phyloP scores from a whole-genome alignment of 257 asterid genomes.

The Scutellaria barbata region DNA sequence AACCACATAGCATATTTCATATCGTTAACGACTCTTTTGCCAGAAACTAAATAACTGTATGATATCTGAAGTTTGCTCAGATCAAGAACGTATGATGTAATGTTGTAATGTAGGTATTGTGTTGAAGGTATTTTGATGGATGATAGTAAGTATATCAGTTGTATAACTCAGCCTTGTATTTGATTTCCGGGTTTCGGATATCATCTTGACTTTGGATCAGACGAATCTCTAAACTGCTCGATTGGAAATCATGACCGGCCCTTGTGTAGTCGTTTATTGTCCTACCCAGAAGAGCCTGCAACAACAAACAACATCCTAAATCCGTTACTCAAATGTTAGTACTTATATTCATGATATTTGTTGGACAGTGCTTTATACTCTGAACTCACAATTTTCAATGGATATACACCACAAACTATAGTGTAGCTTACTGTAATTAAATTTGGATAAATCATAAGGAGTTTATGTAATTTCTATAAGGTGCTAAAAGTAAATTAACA shows the following conservation, averaged over 20 bases:
- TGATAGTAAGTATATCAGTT: constrained; percentile 34
- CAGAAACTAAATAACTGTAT: not conserved
- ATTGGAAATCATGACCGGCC: constrained; percentile 82
- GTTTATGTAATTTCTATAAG: too few species aligned
- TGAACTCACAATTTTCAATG: too few species aligned
- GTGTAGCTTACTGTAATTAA: too few species aligned
- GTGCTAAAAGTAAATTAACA: not conserved
- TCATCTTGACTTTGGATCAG: constrained; percentile 88
- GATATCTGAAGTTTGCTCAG: not conserved
- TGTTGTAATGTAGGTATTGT: not conserved
- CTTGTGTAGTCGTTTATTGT: constrained; percentile 71
- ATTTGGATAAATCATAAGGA: too few species aligned
- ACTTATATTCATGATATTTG: too few species aligned
- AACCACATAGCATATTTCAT: not conserved
- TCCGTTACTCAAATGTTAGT: too few species aligned
- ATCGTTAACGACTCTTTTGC: not conserved
- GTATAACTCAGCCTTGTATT: constrained; percentile 72
- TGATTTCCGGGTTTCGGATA: constrained; percentile 88
- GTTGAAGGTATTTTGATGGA: constrained; percentile 16
- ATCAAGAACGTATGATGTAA: not conserved
- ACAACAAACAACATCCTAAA: not conserved
- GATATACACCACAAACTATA: too few species aligned
- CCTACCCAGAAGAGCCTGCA: constrained; percentile 85
- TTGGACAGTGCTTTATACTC: too few species aligned
- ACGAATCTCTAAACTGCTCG: constrained; percentile 95